Evolutionary conservation across 164 flowering plant species (phyloP), one percentile per base, ranked within the genome.

Genomic region (Magnolia officinalis): DNA sequence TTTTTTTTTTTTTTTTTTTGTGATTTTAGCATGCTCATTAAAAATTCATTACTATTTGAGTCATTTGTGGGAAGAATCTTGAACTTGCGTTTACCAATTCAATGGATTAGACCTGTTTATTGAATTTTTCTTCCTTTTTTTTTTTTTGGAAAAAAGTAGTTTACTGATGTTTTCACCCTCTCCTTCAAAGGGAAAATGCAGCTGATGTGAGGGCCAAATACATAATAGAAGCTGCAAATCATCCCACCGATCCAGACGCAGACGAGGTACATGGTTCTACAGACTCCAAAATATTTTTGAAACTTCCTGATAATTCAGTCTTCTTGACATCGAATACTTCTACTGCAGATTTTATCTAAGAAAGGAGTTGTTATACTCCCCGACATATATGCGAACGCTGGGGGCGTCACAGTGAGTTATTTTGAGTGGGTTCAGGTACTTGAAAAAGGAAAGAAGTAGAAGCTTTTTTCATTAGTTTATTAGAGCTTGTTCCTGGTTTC

Each of bases 171-270:
- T 55, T 11, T 55, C 18, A 0, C 21, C 31, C 3, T 66, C 29
- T 66, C 29, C n/a, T 71, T 45, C 16, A 23, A 78, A 92, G 94
- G 87, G 94, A 88, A 50, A 90, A 92, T 83, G 97, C 97, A 51
- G 85, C 84, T 51, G 83, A 82, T 80, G 92, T 92, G 77, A 92
- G 80, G 81, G 94, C 97, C 37, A 92, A 87, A 75, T 92, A 85
- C 85, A 85, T 92, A 19, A 81, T 90, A 18, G 92, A 92, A 83
- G 97, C 91, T 63, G 94, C 97, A 63, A 92, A 92, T 79, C 97
- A 92, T 77, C 97, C 97, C 20, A 86, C 90, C 50, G 97, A 92
- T 82, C 94, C 94, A 26, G 97, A 90, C 70, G 94, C 97, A 1
- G 97, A 90, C 77, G 94, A 92, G 91, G 97, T 92, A 76, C 23